Base-by-base conservation (phyloP, 129 eudicot genomes). In the sunflower (Helianthus annuus) region DNA sequence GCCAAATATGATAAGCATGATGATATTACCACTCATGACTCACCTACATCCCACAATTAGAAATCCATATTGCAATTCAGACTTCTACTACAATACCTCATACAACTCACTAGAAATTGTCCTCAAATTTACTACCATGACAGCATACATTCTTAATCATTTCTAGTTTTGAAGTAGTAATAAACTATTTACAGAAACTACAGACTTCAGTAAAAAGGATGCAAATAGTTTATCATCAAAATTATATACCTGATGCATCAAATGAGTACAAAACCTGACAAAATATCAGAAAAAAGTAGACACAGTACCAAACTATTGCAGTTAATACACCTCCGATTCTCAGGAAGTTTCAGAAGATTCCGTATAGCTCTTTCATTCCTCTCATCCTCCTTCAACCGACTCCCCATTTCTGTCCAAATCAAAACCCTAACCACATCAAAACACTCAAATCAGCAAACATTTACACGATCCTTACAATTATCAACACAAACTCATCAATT, bases 291-390 rank as follows among this genome's bases (percentile, higher is more conserved):
- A 77, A 62, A 66, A 70, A 44, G 46, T 51, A 32, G 34, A 64
- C 55, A 32, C 48, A 70, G 73, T 89, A 92, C 98, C 96, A 87
- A 73, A 66, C 86, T 76, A 61, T 89, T 93, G 83, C 98, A 93
- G 78, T 93, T 93, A 69, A 93, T 89, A 80, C 98, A 93, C 83
- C 90, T 83, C 73, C 85, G 80, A 66, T 93, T 93, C 75, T 84
- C 95, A 1, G 92, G 85, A 48, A 81, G 90, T 76, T 82, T 93
- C 74, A 89, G 48, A 54, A 93, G 91, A 71, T 81, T 83, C 53
- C 95, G 83, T 80, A 93, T 87, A 49, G 78, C 70, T 76, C 67
- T 83, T 72, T 89, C 96, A 62, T 74, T 84, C 54, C 82, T 87
- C 64, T 87, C 88, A 38, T 93, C 96, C 71, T 89, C 95, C 85